Conservation (phyloP, 257 asterid species). For the Asclepias syriaca region DNA sequence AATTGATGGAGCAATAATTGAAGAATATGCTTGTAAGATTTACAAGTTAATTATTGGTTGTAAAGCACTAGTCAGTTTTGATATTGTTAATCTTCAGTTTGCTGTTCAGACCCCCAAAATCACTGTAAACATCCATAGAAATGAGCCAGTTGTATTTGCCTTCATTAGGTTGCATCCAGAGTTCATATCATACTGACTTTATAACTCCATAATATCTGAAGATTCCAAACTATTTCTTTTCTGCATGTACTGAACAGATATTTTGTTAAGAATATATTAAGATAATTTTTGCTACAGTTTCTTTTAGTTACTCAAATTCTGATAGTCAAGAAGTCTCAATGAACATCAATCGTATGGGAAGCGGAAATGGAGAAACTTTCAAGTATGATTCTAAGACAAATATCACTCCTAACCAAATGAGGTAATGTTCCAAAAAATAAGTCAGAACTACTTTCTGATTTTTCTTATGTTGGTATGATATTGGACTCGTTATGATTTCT, state of each 20-base stretch:
- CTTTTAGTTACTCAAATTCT: conserved; percentile 76
- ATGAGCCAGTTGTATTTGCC: background rate
- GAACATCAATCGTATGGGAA: conserved; percentile 79
- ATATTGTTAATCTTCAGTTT: background rate
- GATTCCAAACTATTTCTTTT: background rate
- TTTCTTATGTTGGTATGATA: conserved; percentile 8
- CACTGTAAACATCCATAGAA: background rate
- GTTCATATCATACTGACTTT: background rate
- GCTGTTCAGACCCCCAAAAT: background rate
- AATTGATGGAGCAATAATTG: conserved; percentile 79
- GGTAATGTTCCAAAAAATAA: conserved; percentile 33
- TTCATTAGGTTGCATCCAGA: background rate
- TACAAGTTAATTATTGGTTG: background rate
- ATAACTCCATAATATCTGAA: background rate
- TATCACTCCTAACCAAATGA: conserved; percentile 84
- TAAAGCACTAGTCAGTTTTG: background rate
- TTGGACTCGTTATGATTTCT: conserved; percentile 4
- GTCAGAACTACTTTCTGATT: background rate
- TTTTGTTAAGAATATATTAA: background rate
- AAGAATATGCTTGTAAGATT: conserved; percentile 86
- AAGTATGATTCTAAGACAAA: conserved; percentile 60
- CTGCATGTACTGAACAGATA: background rate
- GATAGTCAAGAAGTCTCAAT: conserved; percentile 86
- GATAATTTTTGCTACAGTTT: conserved; percentile 46
- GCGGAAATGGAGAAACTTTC: conserved; percentile 71